Evolutionary conservation across 2,329 filamentous ascomycete species (phyloP).

Genomic region (Fusarium metavorans): DNA sequence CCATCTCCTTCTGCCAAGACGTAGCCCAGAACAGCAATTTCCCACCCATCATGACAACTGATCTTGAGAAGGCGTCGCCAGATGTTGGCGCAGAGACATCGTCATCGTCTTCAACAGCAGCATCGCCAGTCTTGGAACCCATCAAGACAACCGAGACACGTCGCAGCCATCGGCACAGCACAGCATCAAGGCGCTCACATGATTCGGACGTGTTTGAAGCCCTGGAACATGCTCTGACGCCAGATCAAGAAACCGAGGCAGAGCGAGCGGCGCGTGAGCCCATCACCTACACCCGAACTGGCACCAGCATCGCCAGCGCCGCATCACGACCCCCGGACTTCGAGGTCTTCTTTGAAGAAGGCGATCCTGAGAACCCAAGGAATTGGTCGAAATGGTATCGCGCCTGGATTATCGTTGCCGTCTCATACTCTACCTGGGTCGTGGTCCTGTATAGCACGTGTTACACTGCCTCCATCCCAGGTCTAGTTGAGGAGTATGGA

Average conservation of each 20-base stretch:
- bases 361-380: conserved; percentile 73
- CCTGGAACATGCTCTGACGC: conserved; percentile 54
- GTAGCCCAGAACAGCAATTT: background rate
- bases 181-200: conserved; percentile 20
- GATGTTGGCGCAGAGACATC: conserved; percentile 23
- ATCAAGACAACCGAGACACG: conserved; percentile 42
- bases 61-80: conserved; percentile 37
- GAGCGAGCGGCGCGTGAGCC: conserved; percentile 59
- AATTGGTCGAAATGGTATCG: conserved; percentile 72
- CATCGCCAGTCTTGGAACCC: conserved; percentile 41
- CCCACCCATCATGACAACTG: conserved; percentile 28
- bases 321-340: conserved; percentile 68
- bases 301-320: conserved; percentile 56
- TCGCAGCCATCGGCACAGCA: conserved; percentile 29
- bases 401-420: conserved; percentile 57
- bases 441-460: conserved; percentile 81
- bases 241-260: conserved; percentile 52
- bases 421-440: conserved; percentile 61
- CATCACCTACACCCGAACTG: conserved; percentile 56
- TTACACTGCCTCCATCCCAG: conserved; percentile 79
- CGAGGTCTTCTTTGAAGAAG: conserved; percentile 78
- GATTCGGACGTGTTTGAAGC: conserved; percentile 49
- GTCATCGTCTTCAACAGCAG: conserved; percentile 23
- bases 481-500: conserved; percentile 76
- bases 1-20: conserved; percentile 5